Evolutionary conservation across 257 asterid species (phyloP).

Genomic region (Capsicum chinense): DNA sequence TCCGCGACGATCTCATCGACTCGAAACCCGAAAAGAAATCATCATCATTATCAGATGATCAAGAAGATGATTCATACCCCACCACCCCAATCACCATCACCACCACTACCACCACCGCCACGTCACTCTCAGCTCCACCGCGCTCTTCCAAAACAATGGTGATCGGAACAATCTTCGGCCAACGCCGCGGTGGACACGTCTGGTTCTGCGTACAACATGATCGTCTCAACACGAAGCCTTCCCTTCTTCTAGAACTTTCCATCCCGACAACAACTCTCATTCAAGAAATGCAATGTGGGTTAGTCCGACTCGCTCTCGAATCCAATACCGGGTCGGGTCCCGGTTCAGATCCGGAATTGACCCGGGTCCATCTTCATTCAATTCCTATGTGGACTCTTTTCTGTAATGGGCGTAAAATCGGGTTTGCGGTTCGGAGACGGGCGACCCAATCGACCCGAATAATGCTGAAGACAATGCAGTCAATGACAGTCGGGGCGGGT

Average conservation of each 20-base stretch:
- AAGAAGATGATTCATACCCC: conserved; percentile 35
- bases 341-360: conserved; percentile 60
- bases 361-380: conserved; percentile 67
- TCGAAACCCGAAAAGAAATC: conserved; percentile 29
- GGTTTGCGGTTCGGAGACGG: conserved; percentile 71
- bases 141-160: conserved; percentile 89
- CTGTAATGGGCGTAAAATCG: conserved; percentile 83
- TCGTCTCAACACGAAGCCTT: conserved; percentile 64
- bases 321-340: conserved; percentile 58
- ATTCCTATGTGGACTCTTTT: conserved; percentile 84
- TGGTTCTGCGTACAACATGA: conserved; percentile 93
- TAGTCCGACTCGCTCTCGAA: conserved; percentile 86
- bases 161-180: conserved; percentile 90
- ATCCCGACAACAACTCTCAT: conserved; percentile 73
- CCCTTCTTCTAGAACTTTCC: conserved; percentile 83
- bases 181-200: conserved; percentile 79
- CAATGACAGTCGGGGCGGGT: conserved; percentile 86
- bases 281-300: conserved; percentile 83
- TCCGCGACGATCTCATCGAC: conserved; percentile 73
- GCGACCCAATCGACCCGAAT: conserved; percentile 56
- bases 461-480: conserved; percentile 85
- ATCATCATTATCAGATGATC: conserved; percentile 25
- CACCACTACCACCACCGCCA: not conserved
- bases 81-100: conserved; percentile 40
- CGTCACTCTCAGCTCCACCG: conserved; percentile 50